phyloP scores from a whole-genome alignment of 1,284 basidiomycete genomes.

The Schizophyllum commune region DNA sequence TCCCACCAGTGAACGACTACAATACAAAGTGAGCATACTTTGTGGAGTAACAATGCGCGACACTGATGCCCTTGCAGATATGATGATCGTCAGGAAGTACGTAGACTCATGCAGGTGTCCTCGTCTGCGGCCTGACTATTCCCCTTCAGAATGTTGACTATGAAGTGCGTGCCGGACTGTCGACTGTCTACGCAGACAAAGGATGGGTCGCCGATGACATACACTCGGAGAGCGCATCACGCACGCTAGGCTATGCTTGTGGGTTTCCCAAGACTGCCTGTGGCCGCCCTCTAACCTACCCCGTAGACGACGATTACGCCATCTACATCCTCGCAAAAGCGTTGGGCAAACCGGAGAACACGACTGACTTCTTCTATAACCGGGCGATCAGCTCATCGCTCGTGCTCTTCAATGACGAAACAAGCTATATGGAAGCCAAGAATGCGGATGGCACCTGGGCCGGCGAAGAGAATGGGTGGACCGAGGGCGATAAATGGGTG shows the following conservation, averaged over 20 bases:
- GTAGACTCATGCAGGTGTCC: conserved; percentile 4
- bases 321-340: conserved; percentile 52
- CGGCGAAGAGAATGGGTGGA: conserved; percentile 66
- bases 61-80: conserved; percentile 35
- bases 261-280: conserved; percentile 14
- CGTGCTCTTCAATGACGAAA: conserved; percentile 63
- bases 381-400: conserved; percentile 53
- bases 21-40: conserved; percentile 39
- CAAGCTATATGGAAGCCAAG: conserved; percentile 78
- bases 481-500: conserved; percentile 80
- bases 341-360: conserved; percentile 42
- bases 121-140: neutral
- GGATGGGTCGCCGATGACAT: conserved; percentile 78
- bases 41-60: neutral
- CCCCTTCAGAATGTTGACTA: conserved; percentile 62
- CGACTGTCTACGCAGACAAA: conserved; percentile 53
- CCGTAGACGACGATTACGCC: conserved; percentile 73
- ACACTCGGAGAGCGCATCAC: conserved; percentile 71
- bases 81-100: conserved; percentile 66
- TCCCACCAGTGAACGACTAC: conserved; percentile 57
- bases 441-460: conserved; percentile 67
- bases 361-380: conserved; percentile 39
- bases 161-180: conserved; percentile 75
- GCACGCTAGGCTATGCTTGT: conserved; percentile 79
- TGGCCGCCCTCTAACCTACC: neutral